A percentile compares a stretch with the other conserved stretches of the same genome.
Evolutionary conservation across 1,284 basidiomycete species (phyloP).

Genomic region (Apiotrichum domesticum): DNA sequence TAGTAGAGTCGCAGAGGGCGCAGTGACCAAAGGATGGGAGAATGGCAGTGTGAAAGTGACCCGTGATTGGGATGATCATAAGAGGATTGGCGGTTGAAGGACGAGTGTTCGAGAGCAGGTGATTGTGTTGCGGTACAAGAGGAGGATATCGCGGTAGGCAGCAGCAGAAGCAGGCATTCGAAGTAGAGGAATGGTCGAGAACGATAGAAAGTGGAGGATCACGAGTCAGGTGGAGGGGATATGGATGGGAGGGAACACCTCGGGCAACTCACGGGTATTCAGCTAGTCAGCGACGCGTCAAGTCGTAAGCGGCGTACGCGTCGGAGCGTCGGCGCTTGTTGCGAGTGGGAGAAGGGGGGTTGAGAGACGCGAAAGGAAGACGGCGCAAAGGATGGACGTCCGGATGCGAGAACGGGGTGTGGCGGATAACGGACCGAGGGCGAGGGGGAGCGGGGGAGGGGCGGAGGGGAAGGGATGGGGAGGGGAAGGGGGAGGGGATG

Average conservation of each 20-base stretch:
- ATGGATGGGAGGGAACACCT: background rate
- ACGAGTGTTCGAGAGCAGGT: background rate
- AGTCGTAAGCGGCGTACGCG: background rate
- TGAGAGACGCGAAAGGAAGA: background rate
- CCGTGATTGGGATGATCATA: no score
- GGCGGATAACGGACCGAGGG: no score
- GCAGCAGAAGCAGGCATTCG: background rate
- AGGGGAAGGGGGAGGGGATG: background rate
- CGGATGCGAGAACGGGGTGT: no score
- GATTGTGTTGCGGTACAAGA: background rate
- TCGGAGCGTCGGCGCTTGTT: background rate
- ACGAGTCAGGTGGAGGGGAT: constrained; percentile 16
- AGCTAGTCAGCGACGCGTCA: background rate
- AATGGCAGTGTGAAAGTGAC: no score
- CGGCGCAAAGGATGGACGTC: no score
- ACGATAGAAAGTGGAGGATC: no score
- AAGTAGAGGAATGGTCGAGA: background rate
- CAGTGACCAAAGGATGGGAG: background rate
- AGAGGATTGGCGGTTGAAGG: background rate
- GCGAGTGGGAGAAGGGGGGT: background rate
- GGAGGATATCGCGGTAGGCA: background rate
- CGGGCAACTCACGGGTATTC: constrained; percentile 1
- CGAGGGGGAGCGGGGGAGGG: background rate
- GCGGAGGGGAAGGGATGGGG: constrained; percentile 1
- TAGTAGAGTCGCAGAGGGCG: background rate